These are phyloP conservation scores for Wickerhamomyces strasburgensis DNA, from an alignment of 805 yeast species.

Conservation along the genomic window DNA sequence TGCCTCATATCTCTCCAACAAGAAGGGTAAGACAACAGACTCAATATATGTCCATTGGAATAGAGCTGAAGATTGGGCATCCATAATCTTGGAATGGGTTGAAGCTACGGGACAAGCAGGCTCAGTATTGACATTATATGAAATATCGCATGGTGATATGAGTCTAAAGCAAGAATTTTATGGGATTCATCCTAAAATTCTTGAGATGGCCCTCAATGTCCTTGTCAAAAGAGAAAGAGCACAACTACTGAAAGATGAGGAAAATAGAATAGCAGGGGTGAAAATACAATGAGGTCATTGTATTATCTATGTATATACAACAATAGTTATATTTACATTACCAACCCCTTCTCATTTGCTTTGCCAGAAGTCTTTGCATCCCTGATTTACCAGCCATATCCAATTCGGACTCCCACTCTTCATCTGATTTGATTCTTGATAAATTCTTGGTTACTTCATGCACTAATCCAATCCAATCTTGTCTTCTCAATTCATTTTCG, in stretches of 20 bases:
- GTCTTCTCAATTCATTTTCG: conserved; percentile 51
- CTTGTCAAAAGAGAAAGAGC: conserved; percentile 70
- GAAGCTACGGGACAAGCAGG: conserved; percentile 76
- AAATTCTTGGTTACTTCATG: conserved; percentile 41
- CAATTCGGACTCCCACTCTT: conserved; percentile 33
- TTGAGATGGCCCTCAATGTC: conserved; percentile 50
- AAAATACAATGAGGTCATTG: conserved; percentile 62
- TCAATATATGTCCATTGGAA: conserved; percentile 54
- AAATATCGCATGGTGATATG: conserved; percentile 62
- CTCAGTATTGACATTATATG: conserved; percentile 76
- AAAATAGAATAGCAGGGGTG: conserved; percentile 68
- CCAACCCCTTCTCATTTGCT: not conserved
- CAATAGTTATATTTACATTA: not conserved
- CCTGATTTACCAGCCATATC: conserved; percentile 1
- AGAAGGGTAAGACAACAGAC: conserved; percentile 32
- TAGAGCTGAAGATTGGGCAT: conserved; percentile 63
- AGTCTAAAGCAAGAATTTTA: conserved; percentile 52
- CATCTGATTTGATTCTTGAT: conserved; percentile 30
- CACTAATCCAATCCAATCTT: conserved; percentile 48
- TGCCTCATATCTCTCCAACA: conserved; percentile 47
- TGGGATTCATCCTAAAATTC: conserved; percentile 52
- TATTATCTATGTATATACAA: no score
- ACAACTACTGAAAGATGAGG: conserved; percentile 62
- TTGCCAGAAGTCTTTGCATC: not conserved
- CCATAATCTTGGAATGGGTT: conserved; percentile 60